Percentiles rank a stretch among this genome's conserved stretches.
Conservation (phyloP, 805 yeast species). For the Sporopachydermia lactativora region DNA sequence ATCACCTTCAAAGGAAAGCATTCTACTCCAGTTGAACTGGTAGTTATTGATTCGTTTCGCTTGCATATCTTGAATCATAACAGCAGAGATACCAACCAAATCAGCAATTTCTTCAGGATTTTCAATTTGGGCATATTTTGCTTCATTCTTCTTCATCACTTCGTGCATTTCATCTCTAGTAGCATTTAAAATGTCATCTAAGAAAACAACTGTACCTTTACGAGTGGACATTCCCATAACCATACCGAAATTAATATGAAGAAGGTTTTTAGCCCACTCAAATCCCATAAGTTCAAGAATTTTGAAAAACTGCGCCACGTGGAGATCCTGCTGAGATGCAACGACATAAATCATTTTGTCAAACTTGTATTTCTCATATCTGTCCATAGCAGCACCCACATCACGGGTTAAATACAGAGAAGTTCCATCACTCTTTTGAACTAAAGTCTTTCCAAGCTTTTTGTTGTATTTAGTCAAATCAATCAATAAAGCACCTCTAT, state of each 20-base stretch:
- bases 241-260: constrained; percentile 92
- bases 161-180: constrained; percentile 91
- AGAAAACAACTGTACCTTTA: constrained; percentile 96
- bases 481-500: constrained; percentile 80
- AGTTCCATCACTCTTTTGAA: constrained; percentile 92
- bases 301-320: constrained; percentile 86
- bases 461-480: constrained; percentile 78
- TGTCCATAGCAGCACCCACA: constrained; percentile 89
- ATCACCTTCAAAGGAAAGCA: constrained; percentile 97
- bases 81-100: constrained; percentile 90
- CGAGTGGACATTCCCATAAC: constrained; percentile 98
- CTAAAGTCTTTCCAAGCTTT: constrained; percentile 85
- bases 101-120: constrained; percentile 94
- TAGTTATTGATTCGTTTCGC: constrained; percentile 93
- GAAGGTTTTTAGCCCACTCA: constrained; percentile 70
- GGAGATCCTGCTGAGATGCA: constrained; percentile 94
- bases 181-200: constrained; percentile 85
- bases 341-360: constrained; percentile 95
- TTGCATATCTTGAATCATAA: constrained; percentile 98
- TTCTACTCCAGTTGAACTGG: constrained; percentile 94
- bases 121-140: constrained; percentile 82
- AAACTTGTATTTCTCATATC: constrained; percentile 70
- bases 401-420: constrained; percentile 91
- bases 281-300: constrained; percentile 81
- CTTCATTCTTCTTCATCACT: constrained; percentile 86